Conservation (phyloP, 2,329 filamentous ascomycete genomes). For the Bipolaris sorokiniana region DNA sequence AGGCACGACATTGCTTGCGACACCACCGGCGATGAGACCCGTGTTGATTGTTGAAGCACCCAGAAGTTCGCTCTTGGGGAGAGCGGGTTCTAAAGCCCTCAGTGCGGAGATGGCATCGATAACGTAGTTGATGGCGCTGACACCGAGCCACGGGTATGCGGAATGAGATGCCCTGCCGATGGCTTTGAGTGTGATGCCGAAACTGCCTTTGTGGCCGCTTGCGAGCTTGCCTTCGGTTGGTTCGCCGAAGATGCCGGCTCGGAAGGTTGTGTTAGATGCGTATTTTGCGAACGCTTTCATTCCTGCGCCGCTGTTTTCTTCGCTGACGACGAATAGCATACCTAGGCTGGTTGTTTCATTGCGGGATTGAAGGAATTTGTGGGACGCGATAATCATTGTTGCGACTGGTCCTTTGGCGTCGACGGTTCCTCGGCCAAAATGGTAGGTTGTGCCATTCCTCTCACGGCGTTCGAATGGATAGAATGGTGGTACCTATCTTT, state of each 20-base stretch:
- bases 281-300: conserved; percentile 63
- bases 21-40: conserved; percentile 77
- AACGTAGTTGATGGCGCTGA: conserved; percentile 80
- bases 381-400: conserved; percentile 72
- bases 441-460: conserved; percentile 58
- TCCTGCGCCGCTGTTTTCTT: conserved; percentile 79
- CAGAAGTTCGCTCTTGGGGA: conserved; percentile 52
- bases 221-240: conserved; percentile 87
- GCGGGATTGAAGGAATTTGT: conserved; percentile 55
- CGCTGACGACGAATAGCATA: conserved; percentile 72
- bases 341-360: conserved; percentile 46
- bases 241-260: conserved; percentile 86
- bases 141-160: conserved; percentile 87
- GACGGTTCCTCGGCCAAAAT: conserved; percentile 72
- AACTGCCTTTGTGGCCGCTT: conserved; percentile 85
- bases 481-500: conserved; percentile 59
- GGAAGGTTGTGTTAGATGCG: conserved; percentile 53
- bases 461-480: conserved; percentile 65
- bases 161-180: conserved; percentile 80
- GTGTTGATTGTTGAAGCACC: conserved; percentile 78
- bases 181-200: conserved; percentile 69
- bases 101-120: conserved; percentile 71
- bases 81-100: conserved; percentile 51
- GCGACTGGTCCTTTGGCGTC: conserved; percentile 65
- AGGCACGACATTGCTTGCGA: conserved; percentile 85